Conservation (phyloP, 768 basidiomycete species). For the Ramaria sp. region DNA sequence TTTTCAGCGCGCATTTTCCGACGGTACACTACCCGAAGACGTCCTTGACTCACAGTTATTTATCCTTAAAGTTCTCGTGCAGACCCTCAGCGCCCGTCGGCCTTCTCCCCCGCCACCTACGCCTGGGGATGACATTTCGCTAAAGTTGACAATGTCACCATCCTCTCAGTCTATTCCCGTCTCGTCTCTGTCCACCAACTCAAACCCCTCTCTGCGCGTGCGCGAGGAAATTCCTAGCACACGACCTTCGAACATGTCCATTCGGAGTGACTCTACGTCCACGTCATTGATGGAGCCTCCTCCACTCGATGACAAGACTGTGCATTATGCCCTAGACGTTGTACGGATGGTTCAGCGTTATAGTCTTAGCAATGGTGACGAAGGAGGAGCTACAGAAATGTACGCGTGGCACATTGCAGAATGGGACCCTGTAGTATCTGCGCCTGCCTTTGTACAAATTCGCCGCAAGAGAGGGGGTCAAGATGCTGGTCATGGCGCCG, state of each 20-base stretch:
- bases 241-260: background rate
- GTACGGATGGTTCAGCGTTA: background rate
- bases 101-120: background rate
- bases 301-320: background rate
- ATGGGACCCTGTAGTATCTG: background rate
- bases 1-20: background rate
- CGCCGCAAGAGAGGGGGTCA: background rate
- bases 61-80: background rate
- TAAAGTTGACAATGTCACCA: too few species aligned
- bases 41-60: slow-evolving; percentile 5
- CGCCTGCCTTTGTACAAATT: background rate
- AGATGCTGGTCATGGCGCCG: background rate
- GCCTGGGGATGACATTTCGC: background rate
- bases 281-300: background rate
- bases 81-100: background rate
- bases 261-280: background rate
- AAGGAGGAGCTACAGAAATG: background rate
- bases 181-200: background rate
- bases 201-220: background rate
- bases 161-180: background rate
- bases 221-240: too few species aligned
- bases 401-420: background rate
- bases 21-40: slow-evolving; percentile 5
- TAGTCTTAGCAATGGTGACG: background rate
- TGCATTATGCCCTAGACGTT: background rate